A percentile compares a stretch with the other conserved stretches of the same genome.
phyloP scores from a whole-genome alignment of 2,329 filamentous ascomycete genomes.

The Aspergillus terreus region DNA sequence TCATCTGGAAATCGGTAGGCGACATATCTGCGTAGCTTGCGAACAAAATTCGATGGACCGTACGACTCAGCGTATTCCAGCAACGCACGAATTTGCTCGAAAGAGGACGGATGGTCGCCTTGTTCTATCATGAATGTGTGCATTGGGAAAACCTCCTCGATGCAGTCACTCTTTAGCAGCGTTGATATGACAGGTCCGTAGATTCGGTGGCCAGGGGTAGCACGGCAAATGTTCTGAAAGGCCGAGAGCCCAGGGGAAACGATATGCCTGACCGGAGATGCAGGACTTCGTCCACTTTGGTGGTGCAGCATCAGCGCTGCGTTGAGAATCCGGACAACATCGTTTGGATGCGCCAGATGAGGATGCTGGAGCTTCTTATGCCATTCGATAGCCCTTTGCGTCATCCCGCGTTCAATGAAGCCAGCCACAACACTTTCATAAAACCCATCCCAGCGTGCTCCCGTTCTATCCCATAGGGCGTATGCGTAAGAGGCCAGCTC shows the following conservation, averaged over 20 bases:
- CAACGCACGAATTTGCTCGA: constrained; percentile 38
- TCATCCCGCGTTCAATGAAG: constrained; percentile 28
- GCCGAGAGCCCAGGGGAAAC: constrained; percentile 25
- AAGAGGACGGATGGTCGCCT: constrained; percentile 40
- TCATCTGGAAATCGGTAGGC: constrained; percentile 14
- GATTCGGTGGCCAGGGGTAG: constrained; percentile 34
- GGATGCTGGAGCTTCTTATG: constrained; percentile 35
- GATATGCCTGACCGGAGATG: constrained; percentile 5
- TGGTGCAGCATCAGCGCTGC: constrained; percentile 22
- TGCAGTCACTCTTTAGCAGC: constrained; percentile 36
- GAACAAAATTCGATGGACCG: constrained; percentile 21
- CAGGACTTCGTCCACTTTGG: constrained; percentile 14
- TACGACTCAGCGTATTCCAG: constrained; percentile 37
- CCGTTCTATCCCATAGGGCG: constrained; percentile 37
- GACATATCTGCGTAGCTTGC: constrained; percentile 19
- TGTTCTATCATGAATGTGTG: constrained; percentile 42
- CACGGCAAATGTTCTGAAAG: constrained; percentile 42
- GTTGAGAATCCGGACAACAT: constrained; percentile 28
- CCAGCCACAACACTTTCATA: constrained; percentile 37
- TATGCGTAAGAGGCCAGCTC: constrained; percentile 37
- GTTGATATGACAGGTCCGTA: constrained; percentile 43
- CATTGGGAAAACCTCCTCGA: constrained; percentile 43
- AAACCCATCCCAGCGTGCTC: constrained; percentile 35
- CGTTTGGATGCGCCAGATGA: constrained; percentile 27
- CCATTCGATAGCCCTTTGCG: constrained; percentile 31